A percentile compares a stretch with the other conserved stretches of the same genome.
Conservation (phyloP, 2,329 filamentous ascomycete species). For the Teratosphaeria destructans region DNA sequence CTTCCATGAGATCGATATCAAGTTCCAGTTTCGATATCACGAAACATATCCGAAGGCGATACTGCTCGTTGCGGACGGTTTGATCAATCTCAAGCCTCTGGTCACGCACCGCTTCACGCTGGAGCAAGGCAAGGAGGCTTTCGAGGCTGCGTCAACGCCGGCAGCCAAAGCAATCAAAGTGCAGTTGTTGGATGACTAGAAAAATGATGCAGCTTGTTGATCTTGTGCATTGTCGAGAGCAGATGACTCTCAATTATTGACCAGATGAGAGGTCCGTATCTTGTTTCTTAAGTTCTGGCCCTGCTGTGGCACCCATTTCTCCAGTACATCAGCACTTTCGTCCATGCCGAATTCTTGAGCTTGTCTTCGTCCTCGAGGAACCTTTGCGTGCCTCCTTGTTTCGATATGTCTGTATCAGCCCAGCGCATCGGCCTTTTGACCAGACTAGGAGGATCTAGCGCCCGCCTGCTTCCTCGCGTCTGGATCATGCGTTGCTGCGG, state of each 20-base stretch:
- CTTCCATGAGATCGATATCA: constrained; percentile 29
- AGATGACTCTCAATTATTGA: constrained; percentile 9
- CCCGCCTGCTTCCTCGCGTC: constrained; percentile 22
- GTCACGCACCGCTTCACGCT: constrained; percentile 30
- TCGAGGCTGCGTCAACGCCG: constrained; percentile 28
- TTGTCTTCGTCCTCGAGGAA: constrained; percentile 21
- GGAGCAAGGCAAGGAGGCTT: constrained; percentile 28
- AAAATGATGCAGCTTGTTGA: no score
- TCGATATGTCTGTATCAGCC: constrained; percentile 24
- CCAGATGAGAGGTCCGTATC: constrained; percentile 19
- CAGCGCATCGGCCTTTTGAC: constrained; percentile 25
- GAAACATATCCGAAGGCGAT: constrained; percentile 34
- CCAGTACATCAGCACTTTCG: constrained; percentile 20
- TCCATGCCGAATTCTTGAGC: constrained; percentile 14
- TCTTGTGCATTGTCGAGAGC: neutral
- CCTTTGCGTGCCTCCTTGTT: constrained; percentile 19
- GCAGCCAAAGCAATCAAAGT: constrained; percentile 27
- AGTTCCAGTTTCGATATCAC: constrained; percentile 31
- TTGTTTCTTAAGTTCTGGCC: constrained; percentile 19
- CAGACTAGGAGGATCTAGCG: constrained; percentile 20
- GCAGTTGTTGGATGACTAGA: constrained; percentile 21
- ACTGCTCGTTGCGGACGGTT: constrained; percentile 28
- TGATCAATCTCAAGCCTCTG: constrained; percentile 30
- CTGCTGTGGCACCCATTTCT: constrained; percentile 21
- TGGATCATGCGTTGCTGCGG: constrained; percentile 25